A percentile compares a stretch with the other conserved stretches of the same genome.
These are phyloP conservation scores for Mortierella sp. DNA, from an alignment of 371 early-diverging fungal species.

Conservation along the genomic window DNA sequence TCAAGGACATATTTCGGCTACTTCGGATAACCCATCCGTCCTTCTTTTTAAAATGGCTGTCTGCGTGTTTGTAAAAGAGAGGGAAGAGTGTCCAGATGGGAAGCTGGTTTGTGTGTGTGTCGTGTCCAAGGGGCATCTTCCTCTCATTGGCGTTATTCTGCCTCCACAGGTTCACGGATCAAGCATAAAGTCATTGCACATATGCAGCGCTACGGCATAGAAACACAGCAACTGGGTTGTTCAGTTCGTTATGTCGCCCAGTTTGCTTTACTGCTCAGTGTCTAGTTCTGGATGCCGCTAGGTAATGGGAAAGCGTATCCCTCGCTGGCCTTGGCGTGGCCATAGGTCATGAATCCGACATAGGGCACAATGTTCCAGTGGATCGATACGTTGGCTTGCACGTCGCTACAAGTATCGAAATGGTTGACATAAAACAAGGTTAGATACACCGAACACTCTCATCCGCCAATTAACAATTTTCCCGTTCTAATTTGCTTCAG, in stretches of 20 bases:
- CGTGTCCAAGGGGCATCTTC: not conserved
- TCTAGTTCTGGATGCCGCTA: conserved; percentile 44
- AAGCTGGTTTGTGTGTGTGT: not conserved
- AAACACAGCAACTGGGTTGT: not conserved
- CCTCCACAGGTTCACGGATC: not conserved
- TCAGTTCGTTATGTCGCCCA: not conserved
- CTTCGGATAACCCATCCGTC: conserved; percentile 3
- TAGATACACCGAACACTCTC: not conserved
- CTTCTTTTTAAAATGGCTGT: not conserved
- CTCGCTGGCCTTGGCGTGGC: conserved; percentile 57
- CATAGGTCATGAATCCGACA: conserved; percentile 81
- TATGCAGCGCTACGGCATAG: not conserved
- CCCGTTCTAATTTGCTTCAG: not conserved
- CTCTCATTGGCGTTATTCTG: not conserved
- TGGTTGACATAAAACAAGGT: conserved; percentile 8
- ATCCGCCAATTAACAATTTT: not conserved
- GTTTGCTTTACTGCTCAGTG: not conserved
- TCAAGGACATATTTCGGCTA: conserved; percentile 8
- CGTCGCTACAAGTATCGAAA: conserved; percentile 49
- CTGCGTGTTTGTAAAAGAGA: not conserved
- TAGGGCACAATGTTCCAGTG: conserved; percentile 92
- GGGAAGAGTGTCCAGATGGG: not conserved
- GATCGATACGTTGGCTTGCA: conserved; percentile 81
- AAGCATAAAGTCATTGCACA: not conserved
- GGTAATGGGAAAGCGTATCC: conserved; percentile 53